Evolutionary conservation across 345 rosid species (phyloP).

Genomic region (Eucalyptus guilfoylei): DNA sequence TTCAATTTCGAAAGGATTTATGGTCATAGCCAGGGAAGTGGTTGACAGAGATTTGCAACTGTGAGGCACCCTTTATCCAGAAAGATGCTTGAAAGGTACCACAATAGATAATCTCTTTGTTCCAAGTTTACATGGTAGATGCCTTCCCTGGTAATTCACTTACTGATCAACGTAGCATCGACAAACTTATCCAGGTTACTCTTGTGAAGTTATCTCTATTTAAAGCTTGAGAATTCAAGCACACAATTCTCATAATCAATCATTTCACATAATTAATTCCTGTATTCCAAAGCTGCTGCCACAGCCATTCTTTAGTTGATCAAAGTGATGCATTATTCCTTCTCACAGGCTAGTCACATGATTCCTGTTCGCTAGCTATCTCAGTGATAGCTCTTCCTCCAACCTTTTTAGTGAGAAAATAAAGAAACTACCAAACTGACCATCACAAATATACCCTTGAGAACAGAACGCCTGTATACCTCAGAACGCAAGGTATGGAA

Average conservation of each 20-base stretch:
- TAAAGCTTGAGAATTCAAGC: background rate
- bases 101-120: background rate
- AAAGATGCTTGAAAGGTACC: background rate
- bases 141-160: background rate
- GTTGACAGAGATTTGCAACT: background rate
- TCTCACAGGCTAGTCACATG: background rate
- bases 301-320: background rate
- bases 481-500: constrained; percentile 91
- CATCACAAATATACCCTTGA: background rate
- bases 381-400: background rate
- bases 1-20: background rate
- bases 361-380: background rate
- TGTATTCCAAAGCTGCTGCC: background rate
- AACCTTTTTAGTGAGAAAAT: background rate
- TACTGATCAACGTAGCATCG: background rate
- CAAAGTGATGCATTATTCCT: background rate
- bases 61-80: background rate
- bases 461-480: constrained; percentile 24
- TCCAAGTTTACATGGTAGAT: background rate
- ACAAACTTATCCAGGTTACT: background rate
- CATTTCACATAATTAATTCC: background rate
- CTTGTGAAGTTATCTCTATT: background rate
- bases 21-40: background rate
- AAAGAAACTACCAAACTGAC: background rate
- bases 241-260: background rate